Conservation (phyloP, 768 basidiomycete species). For the Tylopilus cervinicoccineus region DNA sequence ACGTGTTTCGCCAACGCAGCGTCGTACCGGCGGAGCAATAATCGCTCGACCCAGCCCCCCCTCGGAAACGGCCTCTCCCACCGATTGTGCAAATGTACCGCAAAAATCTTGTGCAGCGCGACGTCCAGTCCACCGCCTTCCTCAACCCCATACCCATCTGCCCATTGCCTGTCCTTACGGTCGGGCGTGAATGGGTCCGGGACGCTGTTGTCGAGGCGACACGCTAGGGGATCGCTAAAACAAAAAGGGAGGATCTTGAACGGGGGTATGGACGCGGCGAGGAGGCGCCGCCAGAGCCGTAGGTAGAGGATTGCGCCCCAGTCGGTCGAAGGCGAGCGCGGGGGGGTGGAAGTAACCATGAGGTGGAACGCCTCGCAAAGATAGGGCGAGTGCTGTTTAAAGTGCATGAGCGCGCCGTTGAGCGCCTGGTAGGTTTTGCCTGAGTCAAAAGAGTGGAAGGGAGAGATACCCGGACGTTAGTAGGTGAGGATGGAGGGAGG, state of each 20-base stretch:
- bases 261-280: constrained; percentile 68
- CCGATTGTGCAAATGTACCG: constrained; percentile 92
- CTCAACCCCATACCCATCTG: constrained; percentile 46
- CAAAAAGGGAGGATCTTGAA: constrained; percentile 95
- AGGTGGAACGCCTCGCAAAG: constrained; percentile 95
- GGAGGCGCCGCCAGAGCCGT: constrained; percentile 83
- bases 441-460: constrained; percentile 24
- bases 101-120: constrained; percentile 69
- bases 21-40: constrained; percentile 67
- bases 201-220: constrained; percentile 84
- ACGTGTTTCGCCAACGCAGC: constrained; percentile 17
- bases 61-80: constrained; percentile 84
- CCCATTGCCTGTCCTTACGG: constrained; percentile 55
- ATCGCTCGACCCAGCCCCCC: constrained; percentile 81
- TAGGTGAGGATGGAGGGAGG: no score
- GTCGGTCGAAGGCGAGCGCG: constrained; percentile 78
- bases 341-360: constrained; percentile 72
- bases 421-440: constrained; percentile 74
- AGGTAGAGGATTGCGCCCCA: constrained; percentile 93
- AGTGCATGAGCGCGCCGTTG: constrained; percentile 95
- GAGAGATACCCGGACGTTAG: constrained; percentile 3
- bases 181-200: constrained; percentile 82
- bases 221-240: constrained; percentile 88
- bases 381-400: constrained; percentile 86
- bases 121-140: constrained; percentile 61